phyloP scores from a whole-genome alignment of 2,329 filamentous ascomycete species.

The Penicillium expansum region DNA sequence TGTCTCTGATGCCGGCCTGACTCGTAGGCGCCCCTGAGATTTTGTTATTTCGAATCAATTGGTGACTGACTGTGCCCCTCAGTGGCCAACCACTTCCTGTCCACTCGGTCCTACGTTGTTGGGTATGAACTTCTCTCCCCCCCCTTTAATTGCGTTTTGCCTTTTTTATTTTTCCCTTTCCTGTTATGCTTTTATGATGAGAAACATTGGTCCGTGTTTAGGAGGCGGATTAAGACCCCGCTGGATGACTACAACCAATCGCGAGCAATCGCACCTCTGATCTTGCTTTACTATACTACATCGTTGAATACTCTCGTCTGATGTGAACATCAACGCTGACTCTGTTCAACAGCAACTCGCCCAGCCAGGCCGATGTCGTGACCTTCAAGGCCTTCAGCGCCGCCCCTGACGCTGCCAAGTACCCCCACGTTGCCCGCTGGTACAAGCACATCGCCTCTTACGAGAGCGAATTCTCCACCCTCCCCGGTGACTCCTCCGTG shows the following conservation, averaged over 20 bases:
- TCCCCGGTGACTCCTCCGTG: slow-evolving; percentile 88
- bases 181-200: slow-evolving; percentile 62
- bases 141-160: slow-evolving; percentile 5
- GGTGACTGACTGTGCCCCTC: slow-evolving; percentile 35
- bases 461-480: slow-evolving; percentile 85
- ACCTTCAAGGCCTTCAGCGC: slow-evolving; percentile 84
- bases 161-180: slow-evolving; percentile 21
- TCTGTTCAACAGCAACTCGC: slow-evolving; percentile 52
- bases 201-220: slow-evolving; percentile 93
- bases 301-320: slow-evolving; percentile 1
- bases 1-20: slow-evolving; percentile 60
- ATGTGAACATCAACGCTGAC: slow-evolving; percentile 16
- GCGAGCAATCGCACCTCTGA: slow-evolving; percentile 78
- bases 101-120: slow-evolving; percentile 74
- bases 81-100: slow-evolving; percentile 46
- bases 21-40: slow-evolving; percentile 48
- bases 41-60: slow-evolving; percentile 22
- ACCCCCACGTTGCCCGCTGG: slow-evolving; percentile 93
- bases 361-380: slow-evolving; percentile 94
- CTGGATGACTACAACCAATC: slow-evolving; percentile 73
- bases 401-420: slow-evolving; percentile 77
- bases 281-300: slow-evolving; percentile 15
- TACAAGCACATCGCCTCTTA: slow-evolving; percentile 97
- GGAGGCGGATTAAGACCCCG: slow-evolving; percentile 91
- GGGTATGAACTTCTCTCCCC: slow-evolving; percentile 59